Evolutionary conservation across 1,284 basidiomycete genomes (phyloP), one percentile per base, ranked within the genome.

Genomic region (Cutaneotrichosporon sp.): DNA sequence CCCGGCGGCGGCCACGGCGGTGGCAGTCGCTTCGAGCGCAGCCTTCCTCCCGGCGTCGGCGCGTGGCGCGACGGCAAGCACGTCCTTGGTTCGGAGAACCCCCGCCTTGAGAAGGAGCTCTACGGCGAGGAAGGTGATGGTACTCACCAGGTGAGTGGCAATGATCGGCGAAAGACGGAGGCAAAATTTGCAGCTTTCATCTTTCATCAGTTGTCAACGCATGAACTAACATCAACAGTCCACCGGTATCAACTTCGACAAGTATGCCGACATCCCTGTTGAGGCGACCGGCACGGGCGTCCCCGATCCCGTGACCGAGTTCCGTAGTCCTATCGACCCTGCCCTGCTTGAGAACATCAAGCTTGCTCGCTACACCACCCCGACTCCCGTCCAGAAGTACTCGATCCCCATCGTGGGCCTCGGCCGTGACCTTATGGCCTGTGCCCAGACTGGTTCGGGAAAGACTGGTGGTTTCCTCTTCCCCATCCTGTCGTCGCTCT

Each of bases 181-280:
- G 5, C 54, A 49, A 43, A 50, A 35, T 45, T 31, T 33, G 45
- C 25, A 10, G 16, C 35, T 19, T 25, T 42, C 22, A 29, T 25
- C 5, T n/a, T n/a, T n/a, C n/a, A n/a, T n/a, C n/a, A n/a, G n/a
- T n/a, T n/a, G n/a, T n/a, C n/a, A n/a, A n/a, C n/a, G n/a, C n/a
- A n/a, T n/a, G n/a, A n/a, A 46, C 62, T 63, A 44, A 63, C 85
- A 16, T 82, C 82, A 86, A 69, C 87, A 93, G 74, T 85, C 90
- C 67, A 96, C 93, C 46, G 96, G 96, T 63, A 97, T 99, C 80
- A 99, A 99, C 80, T 99, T 99, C 71, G 96, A 98, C 80, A 96
- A 96, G 78, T 99, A 98, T 74, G 93, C 96, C 75, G 94, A 98
- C 76, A 98, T 98, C 70, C 96, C 96, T 61, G 93, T 99, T 65